Evolutionary conservation across 2,329 filamentous ascomycete genomes (phyloP).

Genomic region (Neoascochyta sp.): DNA sequence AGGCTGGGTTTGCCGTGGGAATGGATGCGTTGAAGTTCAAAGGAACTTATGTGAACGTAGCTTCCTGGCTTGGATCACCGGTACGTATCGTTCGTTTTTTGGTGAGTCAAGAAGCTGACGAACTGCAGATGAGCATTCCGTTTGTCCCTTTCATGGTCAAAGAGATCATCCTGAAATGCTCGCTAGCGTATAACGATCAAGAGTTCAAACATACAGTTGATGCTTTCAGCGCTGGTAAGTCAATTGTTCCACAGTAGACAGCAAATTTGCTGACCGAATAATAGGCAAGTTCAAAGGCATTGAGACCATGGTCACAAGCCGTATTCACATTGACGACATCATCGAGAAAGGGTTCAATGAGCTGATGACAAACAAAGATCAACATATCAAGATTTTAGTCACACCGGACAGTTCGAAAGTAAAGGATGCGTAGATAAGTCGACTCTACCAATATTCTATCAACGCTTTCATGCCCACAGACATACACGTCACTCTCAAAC

Average conservation of each 20-base stretch:
- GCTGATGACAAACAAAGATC: constrained; percentile 30
- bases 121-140: constrained; percentile 26
- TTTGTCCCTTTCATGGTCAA: constrained; percentile 23
- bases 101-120: constrained; percentile 5
- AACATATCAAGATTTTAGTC: constrained; percentile 39
- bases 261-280: constrained; percentile 1
- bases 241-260: background rate
- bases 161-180: constrained; percentile 29
- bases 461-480: background rate
- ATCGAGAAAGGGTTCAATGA: constrained; percentile 30
- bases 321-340: constrained; percentile 34
- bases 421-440: no score
- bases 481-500: background rate
- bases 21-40: constrained; percentile 27
- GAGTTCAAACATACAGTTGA: constrained; percentile 35
- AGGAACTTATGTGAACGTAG: constrained; percentile 35
- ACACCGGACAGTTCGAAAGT: constrained; percentile 21
- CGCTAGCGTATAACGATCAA: constrained; percentile 29
- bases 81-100: constrained; percentile 24
- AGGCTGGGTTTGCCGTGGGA: constrained; percentile 26
- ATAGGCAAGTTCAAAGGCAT: constrained; percentile 31
- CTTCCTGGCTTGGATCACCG: constrained; percentile 27
- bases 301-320: constrained; percentile 32
- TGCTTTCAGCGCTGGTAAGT: constrained; percentile 29
- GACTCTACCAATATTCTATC: no score